Evolutionary conservation across 306 rosid genomes (phyloP), one percentile per base, ranked within the genome.

Genomic region (Malus fusca): DNA sequence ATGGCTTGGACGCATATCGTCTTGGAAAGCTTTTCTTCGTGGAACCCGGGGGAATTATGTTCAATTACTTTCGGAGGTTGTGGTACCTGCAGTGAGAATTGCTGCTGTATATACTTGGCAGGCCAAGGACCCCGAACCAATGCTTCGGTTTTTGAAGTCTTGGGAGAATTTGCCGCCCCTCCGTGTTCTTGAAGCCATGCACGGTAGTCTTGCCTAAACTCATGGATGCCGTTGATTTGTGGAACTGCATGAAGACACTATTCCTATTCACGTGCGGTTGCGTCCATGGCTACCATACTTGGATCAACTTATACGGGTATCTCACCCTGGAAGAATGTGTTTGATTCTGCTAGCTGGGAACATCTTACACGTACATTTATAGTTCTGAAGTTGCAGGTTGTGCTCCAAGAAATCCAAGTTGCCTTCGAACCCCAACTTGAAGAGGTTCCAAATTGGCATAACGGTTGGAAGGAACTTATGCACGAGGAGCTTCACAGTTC

Each of bases 121-220:
- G 77, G 89, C 97, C 5, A 86, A 93, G 74, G 97, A 95, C 84
- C 97, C 97, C 19, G 97, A 92, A 72, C 96, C 97, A 7, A 92
- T 95, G 97, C 86, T 92, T 19, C 71, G 82, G 60, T 88, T 92
- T 79, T 53, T 95, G 79, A 97, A 95, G 75, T 82, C 58, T 52
- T 95, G 96, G 97, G 96, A 92, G 79, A 89, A 82, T 69, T 70
- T 90, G 76, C 88, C 90, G 69, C 96, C 98, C 72, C 65, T 85
- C 31, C 86, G 90, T 13, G 88, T 90, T 30, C 90, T 89, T 51
- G 76, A 86, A 35, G 66, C 82, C 72, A 82, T 95, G 86, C 73
- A 85, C 72, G 52, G 70, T 92, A 66, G 82, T 95, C 81, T 72
- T 90, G 90, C 97, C 98, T 11, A 95, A 92, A 83, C 68, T 95